Evolutionary conservation across 2,329 filamentous ascomycete genomes (phyloP).

Genomic region (Penicillium glabrum): DNA sequence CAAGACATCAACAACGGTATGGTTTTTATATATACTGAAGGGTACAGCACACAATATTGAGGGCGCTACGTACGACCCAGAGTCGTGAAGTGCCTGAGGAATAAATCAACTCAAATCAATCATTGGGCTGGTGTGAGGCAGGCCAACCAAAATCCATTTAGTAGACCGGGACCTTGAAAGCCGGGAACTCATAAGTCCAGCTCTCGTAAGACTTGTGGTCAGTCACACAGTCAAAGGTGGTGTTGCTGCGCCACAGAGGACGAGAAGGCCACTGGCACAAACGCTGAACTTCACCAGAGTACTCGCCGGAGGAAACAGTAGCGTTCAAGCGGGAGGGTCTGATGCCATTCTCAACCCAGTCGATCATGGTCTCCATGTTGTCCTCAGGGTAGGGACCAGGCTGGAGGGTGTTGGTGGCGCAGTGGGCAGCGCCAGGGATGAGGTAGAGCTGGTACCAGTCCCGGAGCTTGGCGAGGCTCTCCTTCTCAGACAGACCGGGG

Average conservation of each 20-base stretch:
- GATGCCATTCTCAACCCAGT: constrained; percentile 54
- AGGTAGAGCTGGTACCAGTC: constrained; percentile 60
- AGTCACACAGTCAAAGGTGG: constrained; percentile 38
- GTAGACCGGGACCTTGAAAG: constrained; percentile 42
- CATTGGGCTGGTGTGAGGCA: no score
- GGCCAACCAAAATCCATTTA: constrained; percentile 13
- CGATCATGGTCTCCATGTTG: constrained; percentile 49
- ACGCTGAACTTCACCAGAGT: constrained; percentile 32
- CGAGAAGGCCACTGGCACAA: constrained; percentile 36
- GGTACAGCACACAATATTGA: no score
- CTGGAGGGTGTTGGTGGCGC: constrained; percentile 47
- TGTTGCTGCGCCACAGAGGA: constrained; percentile 32
- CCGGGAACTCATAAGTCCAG: constrained; percentile 42
- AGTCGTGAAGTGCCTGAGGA: no score
- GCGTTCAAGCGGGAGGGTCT: constrained; percentile 48
- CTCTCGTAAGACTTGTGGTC: constrained; percentile 41
- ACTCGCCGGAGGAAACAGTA: constrained; percentile 33
- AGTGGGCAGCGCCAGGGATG: constrained; percentile 56
- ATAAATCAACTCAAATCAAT: no score
- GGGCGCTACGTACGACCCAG: no score
- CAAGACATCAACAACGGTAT: no score
- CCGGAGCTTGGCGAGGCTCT: constrained; percentile 43
- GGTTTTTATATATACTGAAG: no score
- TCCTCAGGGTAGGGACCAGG: constrained; percentile 48
- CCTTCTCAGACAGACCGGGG: constrained; percentile 38